Evolutionary conservation across 805 yeast genomes (phyloP).

Genomic region (Dipodascopsis uninucleata): DNA sequence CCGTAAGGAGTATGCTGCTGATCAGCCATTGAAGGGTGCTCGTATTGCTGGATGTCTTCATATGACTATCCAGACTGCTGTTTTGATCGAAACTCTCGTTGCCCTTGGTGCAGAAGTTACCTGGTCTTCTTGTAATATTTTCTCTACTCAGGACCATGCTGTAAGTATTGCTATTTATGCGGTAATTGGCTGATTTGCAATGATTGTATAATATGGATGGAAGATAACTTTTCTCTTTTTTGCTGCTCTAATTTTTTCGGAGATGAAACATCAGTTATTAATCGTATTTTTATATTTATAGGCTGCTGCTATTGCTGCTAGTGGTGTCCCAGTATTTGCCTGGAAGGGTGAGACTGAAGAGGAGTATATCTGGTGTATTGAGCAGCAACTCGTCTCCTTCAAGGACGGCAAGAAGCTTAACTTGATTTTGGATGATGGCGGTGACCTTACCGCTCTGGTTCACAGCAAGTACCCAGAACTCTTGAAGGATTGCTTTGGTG

Average conservation of each 20-base stretch:
- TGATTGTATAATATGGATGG: no score
- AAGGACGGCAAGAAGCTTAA: slow-evolving; percentile 92
- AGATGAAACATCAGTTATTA: no score
- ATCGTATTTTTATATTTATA: background rate
- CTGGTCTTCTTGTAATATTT: slow-evolving; percentile 99
- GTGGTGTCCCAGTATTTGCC: slow-evolving; percentile 98
- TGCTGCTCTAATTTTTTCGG: background rate
- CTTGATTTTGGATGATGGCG: slow-evolving; percentile 98
- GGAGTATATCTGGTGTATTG: slow-evolving; percentile 98
- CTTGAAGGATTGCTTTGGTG: slow-evolving; percentile 91
- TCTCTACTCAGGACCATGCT: slow-evolving; percentile 99
- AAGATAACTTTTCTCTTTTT: background rate
- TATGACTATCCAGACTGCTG: slow-evolving; percentile 99
- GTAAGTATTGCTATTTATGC: no score
- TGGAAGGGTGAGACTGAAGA: slow-evolving; percentile 99
- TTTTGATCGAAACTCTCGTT: slow-evolving; percentile 91
- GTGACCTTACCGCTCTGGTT: slow-evolving; percentile 93
- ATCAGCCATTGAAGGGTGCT: slow-evolving; percentile 96
- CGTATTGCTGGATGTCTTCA: slow-evolving; percentile 98
- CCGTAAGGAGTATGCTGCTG: slow-evolving; percentile 84
- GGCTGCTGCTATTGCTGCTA: slow-evolving; percentile 97
- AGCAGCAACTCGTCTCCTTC: slow-evolving; percentile 97
- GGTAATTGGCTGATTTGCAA: no score
- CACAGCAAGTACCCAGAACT: slow-evolving; percentile 98
- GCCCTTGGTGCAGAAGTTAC: slow-evolving; percentile 99